A percentile compares a stretch with the other conserved stretches of the same genome.
Conservation (phyloP, 768 basidiomycete species). For the Tulasnella sp. region DNA sequence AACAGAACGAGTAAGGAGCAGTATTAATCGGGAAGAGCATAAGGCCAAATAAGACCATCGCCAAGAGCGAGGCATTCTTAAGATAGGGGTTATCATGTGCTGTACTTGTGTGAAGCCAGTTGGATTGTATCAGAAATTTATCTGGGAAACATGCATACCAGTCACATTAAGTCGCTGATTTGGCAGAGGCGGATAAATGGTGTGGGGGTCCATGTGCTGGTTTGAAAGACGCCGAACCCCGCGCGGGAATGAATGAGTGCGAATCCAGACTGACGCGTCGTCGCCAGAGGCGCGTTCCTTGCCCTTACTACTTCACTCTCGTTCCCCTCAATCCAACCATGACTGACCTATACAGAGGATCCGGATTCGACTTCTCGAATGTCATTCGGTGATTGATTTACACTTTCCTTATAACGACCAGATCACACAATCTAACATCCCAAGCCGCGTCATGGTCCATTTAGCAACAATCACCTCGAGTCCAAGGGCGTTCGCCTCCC, state of each 20-base stretch:
- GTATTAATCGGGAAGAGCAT: no score
- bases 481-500: constrained; percentile 66
- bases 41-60: no score
- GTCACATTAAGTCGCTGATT: neutral
- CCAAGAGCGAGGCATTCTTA: no score
- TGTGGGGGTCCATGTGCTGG: neutral
- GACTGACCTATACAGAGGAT: constrained; percentile 18
- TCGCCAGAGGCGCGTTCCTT: neutral
- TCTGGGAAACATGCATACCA: no score
- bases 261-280: constrained; percentile 19
- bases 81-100: no score
- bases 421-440: no score
- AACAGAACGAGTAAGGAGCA: no score
- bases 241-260: neutral
- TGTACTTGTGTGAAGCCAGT: no score
- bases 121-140: no score
- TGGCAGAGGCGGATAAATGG: neutral
- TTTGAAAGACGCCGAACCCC: neutral
- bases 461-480: constrained; percentile 61
- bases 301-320: neutral
- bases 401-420: no score
- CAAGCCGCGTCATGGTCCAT: neutral
- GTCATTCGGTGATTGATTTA: constrained; percentile 49
- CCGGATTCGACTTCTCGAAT: constrained; percentile 78
- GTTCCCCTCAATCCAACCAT: neutral